Conservation (phyloP, 108 stramenopile genomes). For the Nitzschia sp. region DNA sequence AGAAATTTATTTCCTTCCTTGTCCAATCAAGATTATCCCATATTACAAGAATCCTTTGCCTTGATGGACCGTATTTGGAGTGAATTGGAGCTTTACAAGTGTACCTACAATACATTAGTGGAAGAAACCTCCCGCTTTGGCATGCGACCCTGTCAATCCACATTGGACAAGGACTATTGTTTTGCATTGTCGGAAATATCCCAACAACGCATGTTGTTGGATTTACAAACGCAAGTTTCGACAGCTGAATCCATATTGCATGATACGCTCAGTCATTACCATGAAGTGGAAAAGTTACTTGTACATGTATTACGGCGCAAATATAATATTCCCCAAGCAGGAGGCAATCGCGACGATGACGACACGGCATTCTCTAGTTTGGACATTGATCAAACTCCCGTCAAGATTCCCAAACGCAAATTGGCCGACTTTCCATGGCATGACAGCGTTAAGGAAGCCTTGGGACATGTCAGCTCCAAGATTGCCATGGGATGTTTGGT, state of each 20-base stretch:
- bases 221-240: slow-evolving; percentile 14
- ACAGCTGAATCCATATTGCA: slow-evolving; percentile 22
- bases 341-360: too few species aligned
- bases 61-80: slow-evolving; percentile 33
- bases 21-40: slow-evolving; percentile 18
- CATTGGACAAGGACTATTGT: slow-evolving; percentile 33
- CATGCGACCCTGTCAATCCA: slow-evolving; percentile 36
- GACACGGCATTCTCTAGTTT: not conserved
- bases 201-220: slow-evolving; percentile 34
- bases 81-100: slow-evolving; percentile 31
- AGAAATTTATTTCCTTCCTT: slow-evolving; percentile 4
- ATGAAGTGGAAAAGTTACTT: slow-evolving; percentile 26
- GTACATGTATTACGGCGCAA: slow-evolving; percentile 10
- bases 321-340: slow-evolving; percentile 29
- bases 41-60: slow-evolving; percentile 34
- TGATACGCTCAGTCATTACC: slow-evolving; percentile 19
- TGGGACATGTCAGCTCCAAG: slow-evolving; percentile 21
- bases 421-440: slow-evolving; percentile 33
- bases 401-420: slow-evolving; percentile 13
- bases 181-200: slow-evolving; percentile 27
- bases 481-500: slow-evolving; percentile 16
- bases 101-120: slow-evolving; percentile 32
- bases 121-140: slow-evolving; percentile 39
- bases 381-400: slow-evolving; percentile 22
- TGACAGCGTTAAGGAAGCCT: slow-evolving; percentile 16